Percentiles rank a stretch among this genome's conserved stretches.
Evolutionary conservation across 2,329 filamentous ascomycete genomes (phyloP).

Genomic region (Bipolaris gigantea): DNA sequence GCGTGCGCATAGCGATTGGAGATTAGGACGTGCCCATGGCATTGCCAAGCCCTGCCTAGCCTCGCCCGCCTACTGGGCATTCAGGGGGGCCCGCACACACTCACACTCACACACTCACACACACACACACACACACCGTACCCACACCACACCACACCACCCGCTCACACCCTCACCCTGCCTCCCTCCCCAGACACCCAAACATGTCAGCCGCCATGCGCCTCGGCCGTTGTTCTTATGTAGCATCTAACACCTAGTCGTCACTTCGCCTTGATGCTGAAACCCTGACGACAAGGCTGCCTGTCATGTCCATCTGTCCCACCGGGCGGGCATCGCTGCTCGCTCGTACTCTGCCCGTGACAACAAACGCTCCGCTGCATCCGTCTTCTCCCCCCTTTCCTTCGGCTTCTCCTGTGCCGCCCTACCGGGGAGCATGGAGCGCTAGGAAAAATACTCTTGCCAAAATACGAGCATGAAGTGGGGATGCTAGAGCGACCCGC

Average conservation of each 20-base stretch:
- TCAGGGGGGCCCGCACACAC: slow-evolving; percentile 10
- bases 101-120: too few species aligned
- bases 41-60: slow-evolving; percentile 16
- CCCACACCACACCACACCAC: background rate
- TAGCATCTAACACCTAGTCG: too few species aligned
- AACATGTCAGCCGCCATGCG: slow-evolving; percentile 12
- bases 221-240: background rate
- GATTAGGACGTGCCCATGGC: slow-evolving; percentile 13
- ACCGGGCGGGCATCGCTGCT: too few species aligned
- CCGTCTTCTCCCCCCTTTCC: slow-evolving; percentile 11
- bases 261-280: too few species aligned
- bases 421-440: slow-evolving; percentile 4
- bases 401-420: background rate
- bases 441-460: slow-evolving; percentile 18
- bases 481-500: slow-evolving; percentile 20
- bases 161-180: slow-evolving; percentile 6
- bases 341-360: too few species aligned
- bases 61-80: slow-evolving; percentile 7
- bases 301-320: too few species aligned
- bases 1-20: slow-evolving; percentile 10
- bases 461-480: slow-evolving; percentile 23
- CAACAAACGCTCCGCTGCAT: too few species aligned
- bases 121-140: too few species aligned
- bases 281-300: too few species aligned
- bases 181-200: background rate